phyloP scores from a whole-genome alignment of 2,329 filamentous ascomycete genomes.

The Xylariaceae sp. region DNA sequence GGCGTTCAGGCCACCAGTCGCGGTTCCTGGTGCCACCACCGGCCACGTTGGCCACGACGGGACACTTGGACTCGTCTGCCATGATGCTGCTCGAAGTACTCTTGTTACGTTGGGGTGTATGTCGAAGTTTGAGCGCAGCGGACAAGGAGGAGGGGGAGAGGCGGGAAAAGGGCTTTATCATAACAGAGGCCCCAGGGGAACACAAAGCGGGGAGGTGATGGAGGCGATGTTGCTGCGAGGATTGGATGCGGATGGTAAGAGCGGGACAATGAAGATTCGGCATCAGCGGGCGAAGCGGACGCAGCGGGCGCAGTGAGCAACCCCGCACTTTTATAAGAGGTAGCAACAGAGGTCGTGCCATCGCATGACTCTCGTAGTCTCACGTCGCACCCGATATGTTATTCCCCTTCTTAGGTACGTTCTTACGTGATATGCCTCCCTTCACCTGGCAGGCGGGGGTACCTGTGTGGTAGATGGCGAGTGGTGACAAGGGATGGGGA shows the following conservation, averaged over 20 bases:
- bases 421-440: not conserved
- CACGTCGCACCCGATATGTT: not conserved
- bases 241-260: not conserved
- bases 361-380: conserved; percentile 13
- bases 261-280: not conserved
- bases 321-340: conserved; percentile 21
- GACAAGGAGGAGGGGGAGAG: not conserved
- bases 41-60: conserved; percentile 35
- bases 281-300: not conserved
- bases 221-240: not conserved
- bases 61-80: conserved; percentile 16
- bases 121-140: not conserved
- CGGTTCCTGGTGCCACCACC: conserved; percentile 62
- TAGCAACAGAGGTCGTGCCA: conserved; percentile 4
- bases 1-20: conserved; percentile 69
- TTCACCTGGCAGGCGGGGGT: not conserved
- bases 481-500: not conserved
- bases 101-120: not conserved
- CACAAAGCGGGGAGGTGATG: not conserved
- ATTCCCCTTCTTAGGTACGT: not conserved
- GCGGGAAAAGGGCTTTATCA: not conserved
- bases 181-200: not conserved
- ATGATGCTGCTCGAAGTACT: conserved; percentile 10
- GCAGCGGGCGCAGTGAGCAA: not conserved
- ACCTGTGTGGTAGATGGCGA: not conserved